Evolutionary conservation across 768 basidiomycete species (phyloP).

Genomic region (Tricholoma matsutake): DNA sequence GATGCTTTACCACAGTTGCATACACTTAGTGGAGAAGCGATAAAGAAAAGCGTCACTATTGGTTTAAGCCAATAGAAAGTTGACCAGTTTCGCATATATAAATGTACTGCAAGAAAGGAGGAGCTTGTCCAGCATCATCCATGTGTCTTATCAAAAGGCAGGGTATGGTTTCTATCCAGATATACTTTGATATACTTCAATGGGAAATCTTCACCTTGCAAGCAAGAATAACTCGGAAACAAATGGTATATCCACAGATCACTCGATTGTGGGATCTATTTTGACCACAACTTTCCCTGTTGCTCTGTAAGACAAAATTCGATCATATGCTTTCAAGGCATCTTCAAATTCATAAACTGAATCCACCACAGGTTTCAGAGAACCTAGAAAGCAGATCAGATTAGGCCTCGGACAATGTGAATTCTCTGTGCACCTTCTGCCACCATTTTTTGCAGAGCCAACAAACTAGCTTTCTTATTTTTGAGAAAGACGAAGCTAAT

Average conservation of each 20-base stretch:
- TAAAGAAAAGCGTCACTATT: neutral
- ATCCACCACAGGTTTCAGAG: conserved; percentile 55
- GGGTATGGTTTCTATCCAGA: neutral
- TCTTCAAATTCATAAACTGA: conserved; percentile 57
- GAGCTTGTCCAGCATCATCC: neutral
- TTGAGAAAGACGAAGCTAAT: conserved; percentile 32
- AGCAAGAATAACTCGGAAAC: neutral
- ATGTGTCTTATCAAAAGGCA: neutral
- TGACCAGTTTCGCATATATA: too few relatives aligned
- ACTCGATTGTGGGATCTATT: conserved; percentile 24
- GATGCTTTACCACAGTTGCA: neutral
- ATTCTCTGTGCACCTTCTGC: conserved; percentile 37
- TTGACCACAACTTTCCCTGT: conserved; percentile 68
- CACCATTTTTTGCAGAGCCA: conserved; percentile 34
- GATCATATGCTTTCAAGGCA: conserved; percentile 58
- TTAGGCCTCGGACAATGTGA: neutral
- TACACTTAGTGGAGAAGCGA: neutral
- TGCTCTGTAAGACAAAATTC: conserved; percentile 50
- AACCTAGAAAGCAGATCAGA: conserved; percentile 31
- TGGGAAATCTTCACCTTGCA: neutral
- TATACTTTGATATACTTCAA: neutral
- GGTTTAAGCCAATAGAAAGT: neutral
- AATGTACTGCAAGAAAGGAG: too few relatives aligned
- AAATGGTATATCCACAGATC: neutral
- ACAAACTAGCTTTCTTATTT: conserved; percentile 33